Evolutionary conservation across 2,329 filamentous ascomycete genomes (phyloP).

Genomic region (Monilinia vaccinii-corymbosi): DNA sequence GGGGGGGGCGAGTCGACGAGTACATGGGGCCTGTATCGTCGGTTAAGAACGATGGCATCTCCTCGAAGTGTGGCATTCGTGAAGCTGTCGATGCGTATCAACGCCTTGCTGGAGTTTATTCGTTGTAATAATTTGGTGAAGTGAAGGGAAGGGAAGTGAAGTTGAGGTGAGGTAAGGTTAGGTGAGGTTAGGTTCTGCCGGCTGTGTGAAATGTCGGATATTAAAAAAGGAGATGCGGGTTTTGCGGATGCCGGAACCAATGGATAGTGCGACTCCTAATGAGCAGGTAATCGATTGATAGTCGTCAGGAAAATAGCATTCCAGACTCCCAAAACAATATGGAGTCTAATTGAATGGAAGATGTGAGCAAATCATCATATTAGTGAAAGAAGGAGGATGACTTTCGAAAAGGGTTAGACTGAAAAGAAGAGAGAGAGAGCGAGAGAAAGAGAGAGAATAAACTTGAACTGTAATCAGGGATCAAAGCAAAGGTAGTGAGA

Average conservation of each 20-base stretch:
- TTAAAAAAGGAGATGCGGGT: conserved; percentile 4
- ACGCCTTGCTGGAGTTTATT: conserved; percentile 20
- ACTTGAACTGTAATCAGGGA: no score
- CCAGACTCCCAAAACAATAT: background rate
- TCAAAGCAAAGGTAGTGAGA: no score
- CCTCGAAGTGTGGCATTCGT: conserved; percentile 36
- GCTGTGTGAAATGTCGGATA: background rate
- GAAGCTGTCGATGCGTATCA: conserved; percentile 18
- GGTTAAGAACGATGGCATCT: conserved; percentile 43
- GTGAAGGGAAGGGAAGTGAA: no score
- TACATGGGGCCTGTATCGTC: conserved; percentile 31
- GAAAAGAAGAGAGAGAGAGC: background rate
- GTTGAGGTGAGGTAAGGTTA: no score
- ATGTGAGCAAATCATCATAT: conserved; percentile 14
- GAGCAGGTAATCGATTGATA: background rate
- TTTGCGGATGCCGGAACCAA: conserved; percentile 3
- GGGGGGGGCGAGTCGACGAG: conserved; percentile 23
- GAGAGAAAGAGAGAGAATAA: no score
- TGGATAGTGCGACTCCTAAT: background rate
- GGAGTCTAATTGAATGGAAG: conserved; percentile 13
- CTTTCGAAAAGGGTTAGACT: background rate
- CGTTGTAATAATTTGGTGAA: conserved; percentile 7
- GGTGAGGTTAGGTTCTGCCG: background rate
- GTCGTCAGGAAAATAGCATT: background rate
- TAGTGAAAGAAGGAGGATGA: background rate